Evolutionary conservation across 202 grass and related monocot genomes (phyloP), one percentile per base, ranked within the genome.

Genomic region (Eragrostis tef): DNA sequence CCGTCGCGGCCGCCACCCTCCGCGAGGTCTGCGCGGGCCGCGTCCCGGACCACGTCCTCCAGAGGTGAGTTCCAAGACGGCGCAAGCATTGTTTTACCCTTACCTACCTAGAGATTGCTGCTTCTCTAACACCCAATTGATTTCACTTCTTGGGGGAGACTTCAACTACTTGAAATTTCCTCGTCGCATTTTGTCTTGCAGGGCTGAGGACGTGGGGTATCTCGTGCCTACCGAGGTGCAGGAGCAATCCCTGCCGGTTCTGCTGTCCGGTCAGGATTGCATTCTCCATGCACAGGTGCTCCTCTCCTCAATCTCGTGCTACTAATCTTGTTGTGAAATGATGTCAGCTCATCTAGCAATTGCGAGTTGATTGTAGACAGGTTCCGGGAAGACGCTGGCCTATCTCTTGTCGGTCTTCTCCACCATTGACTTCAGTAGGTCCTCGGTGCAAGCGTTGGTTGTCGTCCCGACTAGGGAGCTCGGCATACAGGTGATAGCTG

Each of bases 381-480:
- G 96, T 84, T 98, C 92, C 7, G 92, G 96, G 31, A 98, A 98
- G 87, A 98, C 92, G 36, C 87, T 98, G 83, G 90, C 96, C 1
- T 98, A 93, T 64, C 81, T 98, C 47, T 64, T 98, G 62, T 78
- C 80, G 14, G 80, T 95, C 61, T 95, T 98, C 90, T 81, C 92
- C 9, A 57, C 85, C 46, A 83, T 98, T 77, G 92, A 98, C 24
- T 51, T 91, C 34, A 25, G 54, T 24, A 93, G 96, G 54, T 98
- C 96, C 47, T 87, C 88, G 0, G 92, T 93, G 77, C 96, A 93
- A 91, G 92, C 90, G 3, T 63, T 95, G 74, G 87, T 98, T 70
- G 81, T 98, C 11, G 92, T 98, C 63, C 95, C 90, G 0, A 95
- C 90, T 12, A 91, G 96, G 61, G 96, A 98, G 85, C 96, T 98